A percentile compares a stretch with the other conserved stretches of the same genome.
These are phyloP conservation scores for Pythium folliculosum DNA, from an alignment of 352 stramenopile genomes.

Conservation along the genomic window DNA sequence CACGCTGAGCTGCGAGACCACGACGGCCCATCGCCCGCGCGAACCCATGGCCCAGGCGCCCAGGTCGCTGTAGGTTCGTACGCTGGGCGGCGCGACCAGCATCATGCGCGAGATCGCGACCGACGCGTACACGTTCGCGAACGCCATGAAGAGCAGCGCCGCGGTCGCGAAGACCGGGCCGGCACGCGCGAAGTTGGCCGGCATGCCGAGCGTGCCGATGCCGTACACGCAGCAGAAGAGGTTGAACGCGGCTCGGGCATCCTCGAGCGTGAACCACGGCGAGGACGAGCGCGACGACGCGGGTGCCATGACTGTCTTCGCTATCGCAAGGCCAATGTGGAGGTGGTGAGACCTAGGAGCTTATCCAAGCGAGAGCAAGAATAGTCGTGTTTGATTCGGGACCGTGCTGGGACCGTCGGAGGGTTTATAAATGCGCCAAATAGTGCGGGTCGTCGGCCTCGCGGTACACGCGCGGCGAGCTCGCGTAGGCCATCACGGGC, in stretches of 20 bases:
- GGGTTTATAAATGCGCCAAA: neutral
- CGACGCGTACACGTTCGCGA: slow-evolving; percentile 35
- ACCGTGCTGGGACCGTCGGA: neutral
- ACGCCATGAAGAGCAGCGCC: slow-evolving; percentile 37
- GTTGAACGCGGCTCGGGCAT: slow-evolving; percentile 46
- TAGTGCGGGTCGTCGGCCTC: slow-evolving; percentile 6
- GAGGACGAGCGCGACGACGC: too few relatives aligned
- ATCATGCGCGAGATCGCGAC: slow-evolving; percentile 34
- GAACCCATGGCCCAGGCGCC: slow-evolving; percentile 34
- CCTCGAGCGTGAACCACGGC: slow-evolving; percentile 34
- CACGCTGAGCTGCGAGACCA: slow-evolving; percentile 31
- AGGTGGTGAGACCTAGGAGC: too few relatives aligned
- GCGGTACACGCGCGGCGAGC: neutral
- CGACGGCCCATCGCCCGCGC: slow-evolving; percentile 23
- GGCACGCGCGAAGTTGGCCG: slow-evolving; percentile 60
- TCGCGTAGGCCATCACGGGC: neutral
- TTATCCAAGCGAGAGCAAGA: too few relatives aligned
- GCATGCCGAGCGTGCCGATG: slow-evolving; percentile 69
- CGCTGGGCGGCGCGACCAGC: slow-evolving; percentile 29
- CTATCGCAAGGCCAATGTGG: too few relatives aligned
- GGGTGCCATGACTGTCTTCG: too few relatives aligned
- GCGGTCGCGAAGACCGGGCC: slow-evolving; percentile 34
- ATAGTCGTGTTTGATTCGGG: neutral
- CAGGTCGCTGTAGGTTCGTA: slow-evolving; percentile 37
- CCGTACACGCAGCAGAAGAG: slow-evolving; percentile 69